Percentiles rank a stretch among this genome's conserved stretches.
phyloP scores from a whole-genome alignment of 768 basidiomycete genomes.

The Mycena alexandri region DNA sequence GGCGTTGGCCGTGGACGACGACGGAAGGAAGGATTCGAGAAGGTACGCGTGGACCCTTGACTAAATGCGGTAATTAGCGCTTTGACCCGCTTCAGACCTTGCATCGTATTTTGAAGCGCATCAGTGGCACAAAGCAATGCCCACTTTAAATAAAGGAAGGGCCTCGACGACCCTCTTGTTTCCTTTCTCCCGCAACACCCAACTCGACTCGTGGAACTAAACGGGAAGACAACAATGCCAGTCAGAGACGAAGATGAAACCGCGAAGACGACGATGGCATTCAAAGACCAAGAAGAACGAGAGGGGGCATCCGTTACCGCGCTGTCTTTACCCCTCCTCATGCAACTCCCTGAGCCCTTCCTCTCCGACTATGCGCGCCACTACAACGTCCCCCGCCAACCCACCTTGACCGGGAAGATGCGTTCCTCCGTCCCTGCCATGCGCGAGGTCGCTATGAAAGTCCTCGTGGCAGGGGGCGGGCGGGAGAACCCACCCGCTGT shows the following conservation, averaged over 20 bases:
- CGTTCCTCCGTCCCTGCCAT: no score
- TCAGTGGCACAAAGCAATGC: constrained; percentile 20
- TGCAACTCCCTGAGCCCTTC: constrained; percentile 30
- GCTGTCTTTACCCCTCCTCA: not conserved
- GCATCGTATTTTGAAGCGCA: constrained; percentile 19
- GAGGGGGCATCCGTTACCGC: not conserved
- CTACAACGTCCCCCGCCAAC: not conserved
- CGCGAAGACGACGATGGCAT: no score
- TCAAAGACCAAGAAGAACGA: no score
- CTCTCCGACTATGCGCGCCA: constrained; percentile 23
- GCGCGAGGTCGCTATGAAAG: not conserved
- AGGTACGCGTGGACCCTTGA: no score
- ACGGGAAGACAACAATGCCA: no score
- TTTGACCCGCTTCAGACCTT: constrained; percentile 2
- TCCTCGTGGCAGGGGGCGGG: not conserved
- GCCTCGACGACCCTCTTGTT: not conserved
- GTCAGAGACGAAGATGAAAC: no score
- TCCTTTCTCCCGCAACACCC: not conserved
- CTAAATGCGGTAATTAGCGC: constrained; percentile 12
- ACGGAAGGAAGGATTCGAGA: no score
- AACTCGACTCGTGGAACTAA: no score
- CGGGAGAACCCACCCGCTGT: not conserved
- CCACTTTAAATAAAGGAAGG: constrained; percentile 9
- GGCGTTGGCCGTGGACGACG: no score
- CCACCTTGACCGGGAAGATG: not conserved